Evolutionary conservation across 2,329 filamentous ascomycete species (phyloP), one percentile per base, ranked within the genome.

Genomic region (Phialemonium atrogriseum): DNA sequence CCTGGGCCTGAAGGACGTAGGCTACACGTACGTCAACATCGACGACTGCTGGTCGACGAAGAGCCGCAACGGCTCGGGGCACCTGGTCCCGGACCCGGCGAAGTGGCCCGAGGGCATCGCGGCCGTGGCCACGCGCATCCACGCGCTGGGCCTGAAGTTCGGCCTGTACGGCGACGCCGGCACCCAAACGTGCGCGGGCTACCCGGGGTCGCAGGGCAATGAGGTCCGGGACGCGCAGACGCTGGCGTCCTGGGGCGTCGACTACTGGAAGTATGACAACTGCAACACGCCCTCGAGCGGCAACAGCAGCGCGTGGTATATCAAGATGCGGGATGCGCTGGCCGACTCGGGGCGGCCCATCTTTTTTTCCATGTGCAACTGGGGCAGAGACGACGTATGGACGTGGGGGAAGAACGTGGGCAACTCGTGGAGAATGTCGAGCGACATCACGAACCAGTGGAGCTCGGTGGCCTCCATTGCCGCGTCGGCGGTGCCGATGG

Each of bases 21-120:
- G 73, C 2, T 77, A 77, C 44, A 51, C 65, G 13, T 75, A 77
- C 33, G 64, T 78, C 34, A 72, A 73, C 36, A 66, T 74, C 36
- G 74, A 80, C 49, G 77, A 80, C 46, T 79, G 75, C 54, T 82
- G 68, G 70, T 62, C 61, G 7, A 41, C 62, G 34, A 62, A 68
- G 40, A 5, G 21, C 36, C 26, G 26, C 10, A 17, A 18, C 6
- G 14, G 21, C 27, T 13, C 17, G 5, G 16, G 17, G 17, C 45
- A 45, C 19, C 39, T 59, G 15, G 45, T 53, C 24, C 38, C 46
- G 15, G 51, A 59, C 36, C 40, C 45, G 2, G 36, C 33, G 9
- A 59, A 58, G 41, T 61, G 58, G 25, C 58, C 58, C 9, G 46
- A 44, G 12, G 56, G 58, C 18, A 51, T 61, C 33, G 52, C 49